Evolutionary conservation across 495 filamentous ascomycete genomes (phyloP), one percentile per base, ranked within the genome.

Genomic region (Tirmania nivea): DNA sequence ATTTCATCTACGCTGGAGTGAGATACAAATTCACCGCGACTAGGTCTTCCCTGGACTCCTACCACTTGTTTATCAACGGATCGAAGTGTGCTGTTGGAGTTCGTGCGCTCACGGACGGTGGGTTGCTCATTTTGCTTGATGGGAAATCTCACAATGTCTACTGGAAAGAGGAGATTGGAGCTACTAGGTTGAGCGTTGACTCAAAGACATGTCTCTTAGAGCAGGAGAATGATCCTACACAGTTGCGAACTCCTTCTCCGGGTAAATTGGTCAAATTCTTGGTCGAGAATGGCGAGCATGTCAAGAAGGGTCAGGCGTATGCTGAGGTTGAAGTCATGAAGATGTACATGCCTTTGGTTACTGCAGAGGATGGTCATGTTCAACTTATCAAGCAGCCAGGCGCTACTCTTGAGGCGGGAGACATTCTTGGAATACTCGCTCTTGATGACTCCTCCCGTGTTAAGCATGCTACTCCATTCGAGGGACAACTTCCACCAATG

Each of bases 271-370:
- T 96, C 69, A 95, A 94, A 72, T 99, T 89, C 71, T 84, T 83
- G 10, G 86, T 99, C 1, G 92, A 96, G 67, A 96, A 92, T 61
- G 92, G 92, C 51, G 83, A 92, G 61, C 90, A 96, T 66, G 79
- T 99, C 62, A 81, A 77, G 65, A 86, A 89, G 57, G 88, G 88
- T 52, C 86, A 99, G 67, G 73, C 89, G 8, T 99, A 84, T 64
- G 90, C 90, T 52, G 90, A 99, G 64, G 90, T 99, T 52, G 90
- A 99, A 67, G 92, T 99, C 67, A 99, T 99, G 90, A 99, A 99
- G 75, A 99, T 99, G 90, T 96, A 94, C 73, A 99, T 99, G 90
- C 90, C 90, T 60, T 75, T 99, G 52, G 74, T 99, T 53, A 82
- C 90, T n/a, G 81, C 89, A 67, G 90, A 99, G 67, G 92, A 94